Evolutionary conservation across 1,139 yeast genomes (phyloP).

Genomic region (Hansenula lynferdii): DNA sequence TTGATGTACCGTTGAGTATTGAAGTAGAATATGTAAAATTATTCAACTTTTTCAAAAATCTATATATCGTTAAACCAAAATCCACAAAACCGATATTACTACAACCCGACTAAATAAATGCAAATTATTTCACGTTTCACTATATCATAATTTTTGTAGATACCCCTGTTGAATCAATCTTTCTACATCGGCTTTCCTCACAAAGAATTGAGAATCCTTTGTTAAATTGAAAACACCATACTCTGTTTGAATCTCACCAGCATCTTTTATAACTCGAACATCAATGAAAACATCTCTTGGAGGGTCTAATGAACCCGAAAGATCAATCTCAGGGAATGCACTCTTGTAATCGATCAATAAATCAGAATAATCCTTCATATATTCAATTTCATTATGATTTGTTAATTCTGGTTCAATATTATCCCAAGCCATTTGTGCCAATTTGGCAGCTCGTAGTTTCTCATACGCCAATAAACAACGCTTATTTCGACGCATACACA

Average conservation of each 20-base stretch:
- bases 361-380: slow-evolving; percentile 65
- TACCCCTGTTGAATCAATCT: slow-evolving; percentile 93
- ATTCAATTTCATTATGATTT: slow-evolving; percentile 72
- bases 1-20: no score
- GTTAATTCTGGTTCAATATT: slow-evolving; percentile 26
- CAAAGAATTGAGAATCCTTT: slow-evolving; percentile 94
- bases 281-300: slow-evolving; percentile 91
- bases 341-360: slow-evolving; percentile 74
- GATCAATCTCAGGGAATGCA: slow-evolving; percentile 76
- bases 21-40: no score
- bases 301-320: slow-evolving; percentile 83
- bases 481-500: slow-evolving; percentile 83
- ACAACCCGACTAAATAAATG: no score
- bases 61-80: no score
- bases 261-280: slow-evolving; percentile 88
- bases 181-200: slow-evolving; percentile 90
- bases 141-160: slow-evolving; percentile 59
- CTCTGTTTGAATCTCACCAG: slow-evolving; percentile 97
- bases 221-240: slow-evolving; percentile 93
- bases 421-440: slow-evolving; percentile 73
- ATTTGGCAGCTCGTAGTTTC: slow-evolving; percentile 58
- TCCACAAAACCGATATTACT: no score
- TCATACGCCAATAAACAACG: slow-evolving; percentile 86
- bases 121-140: no score
- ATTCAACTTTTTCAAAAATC: no score